phyloP scores from a whole-genome alignment of 2,329 filamentous ascomycete species.

The Pseudovirgaria hyperparasitica region DNA sequence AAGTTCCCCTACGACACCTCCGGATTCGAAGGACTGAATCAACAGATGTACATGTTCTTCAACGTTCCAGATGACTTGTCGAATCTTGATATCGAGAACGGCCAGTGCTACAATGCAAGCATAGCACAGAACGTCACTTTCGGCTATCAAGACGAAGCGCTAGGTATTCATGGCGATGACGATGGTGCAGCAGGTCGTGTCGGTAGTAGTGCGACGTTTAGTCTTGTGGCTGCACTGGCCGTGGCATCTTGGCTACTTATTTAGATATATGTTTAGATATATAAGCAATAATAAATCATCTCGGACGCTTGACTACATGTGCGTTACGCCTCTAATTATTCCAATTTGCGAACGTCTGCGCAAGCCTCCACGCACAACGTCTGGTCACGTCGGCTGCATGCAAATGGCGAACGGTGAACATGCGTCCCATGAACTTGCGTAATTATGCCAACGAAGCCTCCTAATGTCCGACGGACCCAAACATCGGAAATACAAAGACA shows the following conservation, averaged over 20 bases:
- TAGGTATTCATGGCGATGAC: slow-evolving; percentile 19
- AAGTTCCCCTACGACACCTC: slow-evolving; percentile 64
- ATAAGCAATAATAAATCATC: too few relatives aligned
- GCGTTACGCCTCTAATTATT: too few relatives aligned
- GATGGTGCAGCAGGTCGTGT: slow-evolving; percentile 11
- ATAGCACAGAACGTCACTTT: slow-evolving; percentile 63
- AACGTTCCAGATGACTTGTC: slow-evolving; percentile 54
- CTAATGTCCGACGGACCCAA: too few relatives aligned
- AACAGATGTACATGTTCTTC: slow-evolving; percentile 70
- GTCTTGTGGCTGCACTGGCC: slow-evolving; percentile 20
- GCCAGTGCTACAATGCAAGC: slow-evolving; percentile 52
- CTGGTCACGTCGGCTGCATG: too few relatives aligned
- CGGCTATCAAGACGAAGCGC: slow-evolving; percentile 23
- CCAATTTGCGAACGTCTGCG: too few relatives aligned
- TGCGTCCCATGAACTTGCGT: too few relatives aligned
- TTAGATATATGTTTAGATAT: too few relatives aligned
- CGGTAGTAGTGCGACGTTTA: slow-evolving; percentile 16
- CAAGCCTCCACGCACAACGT: too few relatives aligned
- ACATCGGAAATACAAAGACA: too few relatives aligned
- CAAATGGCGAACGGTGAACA: too few relatives aligned
- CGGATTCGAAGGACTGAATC: slow-evolving; percentile 55
- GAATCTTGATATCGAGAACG: slow-evolving; percentile 52
- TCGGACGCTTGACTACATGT: too few relatives aligned
- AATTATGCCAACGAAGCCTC: too few relatives aligned
- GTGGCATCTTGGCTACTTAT: slow-evolving; percentile 11